Evolutionary conservation across 164 flowering plant genomes (phyloP).

Genomic region (Warburgia ugandensis): DNA sequence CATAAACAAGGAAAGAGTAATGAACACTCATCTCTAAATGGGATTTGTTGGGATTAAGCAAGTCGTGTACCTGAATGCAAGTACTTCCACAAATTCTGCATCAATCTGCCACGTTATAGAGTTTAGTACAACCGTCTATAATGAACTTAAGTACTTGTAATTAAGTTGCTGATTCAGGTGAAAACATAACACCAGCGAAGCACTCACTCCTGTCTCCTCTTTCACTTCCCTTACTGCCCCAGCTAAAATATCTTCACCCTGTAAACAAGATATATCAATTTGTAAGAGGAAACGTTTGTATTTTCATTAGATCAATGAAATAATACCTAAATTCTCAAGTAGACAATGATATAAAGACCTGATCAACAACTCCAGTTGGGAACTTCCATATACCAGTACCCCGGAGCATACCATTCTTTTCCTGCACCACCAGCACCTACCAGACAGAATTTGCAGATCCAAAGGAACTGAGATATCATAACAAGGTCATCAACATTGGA

Average conservation of each 20-base stretch:
- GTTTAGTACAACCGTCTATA: background rate
- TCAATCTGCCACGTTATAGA: slow-evolving; percentile 45
- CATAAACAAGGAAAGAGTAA: background rate
- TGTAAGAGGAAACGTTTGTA: background rate
- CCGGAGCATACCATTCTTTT: slow-evolving; percentile 24
- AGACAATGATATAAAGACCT: slow-evolving; percentile 16
- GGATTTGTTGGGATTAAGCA: background rate
- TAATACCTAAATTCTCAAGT: background rate
- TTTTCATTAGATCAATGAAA: no score
- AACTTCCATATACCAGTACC: slow-evolving; percentile 42
- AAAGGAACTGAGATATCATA: slow-evolving; percentile 7
- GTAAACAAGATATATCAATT: slow-evolving; percentile 7
- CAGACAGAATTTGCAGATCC: slow-evolving; percentile 8
- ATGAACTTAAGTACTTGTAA: background rate
- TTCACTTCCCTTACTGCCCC: slow-evolving; percentile 70
- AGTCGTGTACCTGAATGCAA: slow-evolving; percentile 63
- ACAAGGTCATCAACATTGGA: slow-evolving; percentile 4
- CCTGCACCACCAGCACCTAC: slow-evolving; percentile 43
- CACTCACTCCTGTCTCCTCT: slow-evolving; percentile 84
- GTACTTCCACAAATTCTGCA: slow-evolving; percentile 62
- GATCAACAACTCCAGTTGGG: slow-evolving; percentile 33
- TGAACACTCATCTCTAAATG: background rate
- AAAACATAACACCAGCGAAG: background rate
- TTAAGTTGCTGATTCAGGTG: background rate
- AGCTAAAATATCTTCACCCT: slow-evolving; percentile 41